A percentile compares a stretch with the other conserved stretches of the same genome.
phyloP scores from a whole-genome alignment of 768 basidiomycete species.

The Suillus placidus region DNA sequence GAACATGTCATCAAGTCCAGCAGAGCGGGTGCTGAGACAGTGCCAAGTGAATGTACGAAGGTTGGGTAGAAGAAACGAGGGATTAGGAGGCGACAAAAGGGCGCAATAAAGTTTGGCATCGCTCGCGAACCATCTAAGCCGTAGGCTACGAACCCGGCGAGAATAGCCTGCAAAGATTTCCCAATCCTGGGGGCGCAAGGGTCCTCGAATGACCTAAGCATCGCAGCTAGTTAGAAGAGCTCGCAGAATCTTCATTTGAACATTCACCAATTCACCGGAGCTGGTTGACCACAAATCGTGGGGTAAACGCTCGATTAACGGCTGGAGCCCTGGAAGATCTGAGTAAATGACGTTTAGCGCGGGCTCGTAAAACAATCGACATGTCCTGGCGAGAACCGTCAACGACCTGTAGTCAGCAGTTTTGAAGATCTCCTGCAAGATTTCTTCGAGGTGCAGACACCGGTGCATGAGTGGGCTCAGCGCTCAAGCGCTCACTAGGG shows the following conservation, averaged over 20 bases:
- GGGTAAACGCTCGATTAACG: slow-evolving; percentile 35
- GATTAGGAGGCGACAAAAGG: slow-evolving; percentile 18
- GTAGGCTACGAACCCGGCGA: slow-evolving; percentile 32
- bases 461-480: slow-evolving; percentile 31
- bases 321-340: slow-evolving; percentile 34
- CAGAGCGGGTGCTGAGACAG: slow-evolving; percentile 8
- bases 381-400: slow-evolving; percentile 36
- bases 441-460: slow-evolving; percentile 37
- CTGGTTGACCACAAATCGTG: slow-evolving; percentile 33
- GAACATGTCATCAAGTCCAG: slow-evolving; percentile 22
- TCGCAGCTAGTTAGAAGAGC: background rate
- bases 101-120: slow-evolving; percentile 24
- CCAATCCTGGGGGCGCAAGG: slow-evolving; percentile 28
- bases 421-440: slow-evolving; percentile 35
- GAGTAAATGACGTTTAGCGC: slow-evolving; percentile 35
- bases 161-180: slow-evolving; percentile 31
- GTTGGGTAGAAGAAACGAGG: slow-evolving; percentile 27
- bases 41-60: slow-evolving; percentile 26
- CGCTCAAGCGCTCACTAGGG: background rate
- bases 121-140: slow-evolving; percentile 33
- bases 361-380: slow-evolving; percentile 34
- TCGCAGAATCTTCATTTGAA: background rate
- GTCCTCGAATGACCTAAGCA: slow-evolving; percentile 26
- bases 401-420: slow-evolving; percentile 34
- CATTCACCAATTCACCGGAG: slow-evolving; percentile 1